Percentiles rank a stretch among this genome's conserved stretches.
Conservation (phyloP, 2,329 filamentous ascomycete species). For the Helotiales sp. region DNA sequence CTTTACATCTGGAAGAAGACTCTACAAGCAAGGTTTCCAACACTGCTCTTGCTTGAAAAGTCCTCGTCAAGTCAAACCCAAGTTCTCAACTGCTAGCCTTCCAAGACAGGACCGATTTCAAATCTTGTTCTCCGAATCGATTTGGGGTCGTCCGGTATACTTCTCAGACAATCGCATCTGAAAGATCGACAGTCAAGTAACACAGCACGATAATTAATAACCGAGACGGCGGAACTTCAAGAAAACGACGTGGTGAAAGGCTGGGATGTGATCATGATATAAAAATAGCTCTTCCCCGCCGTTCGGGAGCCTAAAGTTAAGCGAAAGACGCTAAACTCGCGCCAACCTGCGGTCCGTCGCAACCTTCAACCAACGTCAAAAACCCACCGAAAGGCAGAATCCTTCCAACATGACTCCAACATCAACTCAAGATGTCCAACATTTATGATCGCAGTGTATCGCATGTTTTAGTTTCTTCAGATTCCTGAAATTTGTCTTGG, state of each 20-base stretch:
- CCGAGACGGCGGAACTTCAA: neutral
- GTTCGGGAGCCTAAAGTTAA: neutral
- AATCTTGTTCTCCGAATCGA: no score
- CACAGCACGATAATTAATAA: neutral
- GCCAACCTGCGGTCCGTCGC: neutral
- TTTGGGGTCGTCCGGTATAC: neutral
- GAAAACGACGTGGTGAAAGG: neutral
- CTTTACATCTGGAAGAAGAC: no score
- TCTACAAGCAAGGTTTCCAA: no score
- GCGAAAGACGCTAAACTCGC: neutral
- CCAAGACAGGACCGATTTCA: no score
- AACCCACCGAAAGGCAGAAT: neutral
- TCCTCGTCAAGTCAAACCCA: no score
- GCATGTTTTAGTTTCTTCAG: neutral
- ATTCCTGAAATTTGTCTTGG: neutral
- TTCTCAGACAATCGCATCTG: neutral
- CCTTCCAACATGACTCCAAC: neutral
- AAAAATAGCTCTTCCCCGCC: conserved; percentile 5
- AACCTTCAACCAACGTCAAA: neutral
- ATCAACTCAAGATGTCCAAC: neutral
- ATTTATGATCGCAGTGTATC: neutral
- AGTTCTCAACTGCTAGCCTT: no score
- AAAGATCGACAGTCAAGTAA: neutral
- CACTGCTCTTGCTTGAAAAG: no score
- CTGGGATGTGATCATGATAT: neutral